A percentile compares a stretch with the other conserved stretches of the same genome.
These are phyloP conservation scores for Amesomyces nigricolor DNA, from an alignment of 2,329 filamentous ascomycete species.

Conservation along the genomic window DNA sequence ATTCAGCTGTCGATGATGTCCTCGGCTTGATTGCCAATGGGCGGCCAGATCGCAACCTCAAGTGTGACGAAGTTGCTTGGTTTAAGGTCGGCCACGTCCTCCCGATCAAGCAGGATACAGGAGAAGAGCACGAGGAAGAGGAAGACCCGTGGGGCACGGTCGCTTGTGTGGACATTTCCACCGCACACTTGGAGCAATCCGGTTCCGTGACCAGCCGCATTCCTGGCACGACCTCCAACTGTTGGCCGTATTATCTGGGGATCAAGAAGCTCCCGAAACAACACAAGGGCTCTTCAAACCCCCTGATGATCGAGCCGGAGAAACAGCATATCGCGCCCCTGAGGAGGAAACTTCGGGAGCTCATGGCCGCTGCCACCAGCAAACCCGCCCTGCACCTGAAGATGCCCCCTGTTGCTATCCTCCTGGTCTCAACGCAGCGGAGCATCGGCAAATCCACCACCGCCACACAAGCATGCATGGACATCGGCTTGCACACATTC, in stretches of 20 bases:
- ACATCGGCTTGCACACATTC: slow-evolving; percentile 87
- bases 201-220: slow-evolving; percentile 79
- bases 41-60: slow-evolving; percentile 27
- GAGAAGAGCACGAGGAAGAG: slow-evolving; percentile 50
- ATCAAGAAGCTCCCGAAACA: slow-evolving; percentile 59
- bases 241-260: slow-evolving; percentile 87
- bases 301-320: slow-evolving; percentile 40
- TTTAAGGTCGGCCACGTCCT: slow-evolving; percentile 79
- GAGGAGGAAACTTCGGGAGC: slow-evolving; percentile 68
- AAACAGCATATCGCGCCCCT: slow-evolving; percentile 52
- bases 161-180: slow-evolving; percentile 77
- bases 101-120: slow-evolving; percentile 39
- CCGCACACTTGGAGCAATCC: slow-evolving; percentile 85
- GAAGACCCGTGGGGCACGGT: slow-evolving; percentile 79
- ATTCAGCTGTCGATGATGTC: slow-evolving; percentile 66
- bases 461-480: slow-evolving; percentile 70
- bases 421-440: slow-evolving; percentile 86
- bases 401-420: slow-evolving; percentile 80
- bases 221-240: slow-evolving; percentile 67
- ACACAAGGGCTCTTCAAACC: slow-evolving; percentile 34
- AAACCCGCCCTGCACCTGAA: slow-evolving; percentile 78
- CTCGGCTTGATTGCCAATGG: slow-evolving; percentile 47
- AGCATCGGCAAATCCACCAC: slow-evolving; percentile 87
- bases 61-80: slow-evolving; percentile 70
- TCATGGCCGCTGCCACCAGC: slow-evolving; percentile 85